phyloP scores from a whole-genome alignment of 2,329 filamentous ascomycete species.

The Venturia effusa region DNA sequence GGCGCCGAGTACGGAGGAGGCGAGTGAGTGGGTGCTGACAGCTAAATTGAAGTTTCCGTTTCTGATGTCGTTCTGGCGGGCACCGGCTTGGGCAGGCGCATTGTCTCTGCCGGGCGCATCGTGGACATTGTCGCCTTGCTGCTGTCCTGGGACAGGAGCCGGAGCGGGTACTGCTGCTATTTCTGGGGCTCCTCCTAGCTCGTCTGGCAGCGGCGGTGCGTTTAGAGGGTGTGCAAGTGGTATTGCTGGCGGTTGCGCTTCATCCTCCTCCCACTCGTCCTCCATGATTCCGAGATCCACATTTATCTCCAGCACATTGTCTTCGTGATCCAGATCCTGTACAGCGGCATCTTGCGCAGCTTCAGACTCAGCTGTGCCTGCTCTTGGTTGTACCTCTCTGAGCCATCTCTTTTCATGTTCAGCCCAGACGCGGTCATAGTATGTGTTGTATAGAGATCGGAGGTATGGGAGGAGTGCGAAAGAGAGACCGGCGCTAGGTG shows the following conservation, averaged over 20 bases:
- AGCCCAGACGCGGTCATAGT: constrained; percentile 50
- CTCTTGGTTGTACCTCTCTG: constrained; percentile 49
- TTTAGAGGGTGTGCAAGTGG: constrained; percentile 19
- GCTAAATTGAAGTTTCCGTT: constrained; percentile 36
- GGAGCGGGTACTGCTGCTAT: constrained; percentile 13
- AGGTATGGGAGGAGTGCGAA: constrained; percentile 57
- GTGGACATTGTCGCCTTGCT: constrained; percentile 8
- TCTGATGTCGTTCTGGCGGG: constrained; percentile 17
- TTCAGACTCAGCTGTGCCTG: constrained; percentile 25
- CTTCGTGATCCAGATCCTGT: constrained; percentile 23
- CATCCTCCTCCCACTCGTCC: constrained; percentile 31
- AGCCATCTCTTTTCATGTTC: constrained; percentile 50
- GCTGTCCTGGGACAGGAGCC: constrained; percentile 10
- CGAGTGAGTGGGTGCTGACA: constrained; percentile 43
- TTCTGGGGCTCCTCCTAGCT: constrained; percentile 14
- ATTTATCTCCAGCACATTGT: constrained; percentile 36
- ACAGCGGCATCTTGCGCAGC: constrained; percentile 22
- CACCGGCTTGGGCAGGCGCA: constrained; percentile 16
- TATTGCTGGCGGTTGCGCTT: constrained; percentile 12
- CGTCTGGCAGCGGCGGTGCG: constrained; percentile 20
- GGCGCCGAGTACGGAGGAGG: constrained; percentile 53
- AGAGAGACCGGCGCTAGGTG: constrained; percentile 54
- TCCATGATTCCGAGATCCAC: constrained; percentile 26
- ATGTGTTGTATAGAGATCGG: constrained; percentile 50
- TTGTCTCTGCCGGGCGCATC: constrained; percentile 14